Evolutionary conservation across 1,139 yeast genomes (phyloP), one percentile per base, ranked within the genome.

Genomic region (Diutina rugosa): DNA sequence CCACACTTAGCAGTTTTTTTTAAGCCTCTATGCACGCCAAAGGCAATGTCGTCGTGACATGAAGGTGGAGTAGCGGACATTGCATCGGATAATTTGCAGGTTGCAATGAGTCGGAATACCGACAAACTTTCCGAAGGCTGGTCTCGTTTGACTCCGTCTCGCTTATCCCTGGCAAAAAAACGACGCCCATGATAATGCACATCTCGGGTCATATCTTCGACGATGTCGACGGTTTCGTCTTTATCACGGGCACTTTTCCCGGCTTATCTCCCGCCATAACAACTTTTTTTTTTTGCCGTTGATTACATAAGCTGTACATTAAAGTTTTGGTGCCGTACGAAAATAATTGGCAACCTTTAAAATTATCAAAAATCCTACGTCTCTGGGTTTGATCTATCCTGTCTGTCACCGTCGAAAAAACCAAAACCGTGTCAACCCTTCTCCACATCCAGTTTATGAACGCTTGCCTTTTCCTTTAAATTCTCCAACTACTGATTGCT

Each of bases 321-420:
- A 47, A 47, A 29, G 35, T 47, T 47, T 47, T 47, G 51, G 51
- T 47, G 51, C 51, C 51, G 51, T 47, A 47, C 51, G 51, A 47
- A 47, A 47, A 47, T 47, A 47, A 29, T 28, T 16, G 26, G 46
- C 26, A 9, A 44, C 18, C 18, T 44, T 44, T 18, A 44, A 44
- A 44, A 44, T 44, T n/a, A 44, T 18, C 18, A 18, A n/a, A 6
- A 44, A 2, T n/a, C 46, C 26, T 44, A 18, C 46, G 8, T 44
- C 16, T 35, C 5, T 1, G 41, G 46, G 46, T 18, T 16, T 44
- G 26, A 44, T 44, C 46, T 16, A n/a, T 8, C 8, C 10, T 6
- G 6, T 7, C 10, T 6, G 6, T 18, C 46, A n/a, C n/a, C 16
- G 46, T 18, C 26, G 46, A 18, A 8, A 16, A 16, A n/a, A 9